Conservation (phyloP, 2,329 filamentous ascomycete genomes). For the Chrysosporium queenslandicum region DNA sequence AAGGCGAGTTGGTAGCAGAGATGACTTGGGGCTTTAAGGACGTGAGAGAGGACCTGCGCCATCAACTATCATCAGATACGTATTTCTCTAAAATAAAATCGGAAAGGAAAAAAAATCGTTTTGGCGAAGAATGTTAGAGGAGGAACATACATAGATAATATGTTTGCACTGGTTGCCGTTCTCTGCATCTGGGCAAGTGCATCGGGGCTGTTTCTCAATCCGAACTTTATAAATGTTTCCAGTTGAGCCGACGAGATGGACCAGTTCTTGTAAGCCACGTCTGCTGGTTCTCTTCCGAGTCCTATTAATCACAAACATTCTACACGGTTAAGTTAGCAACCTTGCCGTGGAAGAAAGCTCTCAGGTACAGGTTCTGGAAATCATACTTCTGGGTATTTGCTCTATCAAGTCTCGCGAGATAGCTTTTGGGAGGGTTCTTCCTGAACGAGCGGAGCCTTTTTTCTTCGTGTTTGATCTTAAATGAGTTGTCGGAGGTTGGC, state of each 20-base stretch:
- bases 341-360: neutral
- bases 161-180: constrained; percentile 56
- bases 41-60: constrained; percentile 44
- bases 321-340: constrained; percentile 18
- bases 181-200: constrained; percentile 45
- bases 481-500: neutral
- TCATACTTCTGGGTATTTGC: constrained; percentile 40
- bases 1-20: constrained; percentile 53
- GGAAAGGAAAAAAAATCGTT: no score
- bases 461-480: constrained; percentile 17
- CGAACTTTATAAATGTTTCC: constrained; percentile 53
- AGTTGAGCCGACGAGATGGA: constrained; percentile 51
- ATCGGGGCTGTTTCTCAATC: constrained; percentile 44
- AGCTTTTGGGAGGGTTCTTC: constrained; percentile 37
- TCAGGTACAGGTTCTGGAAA: no score
- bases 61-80: constrained; percentile 14
- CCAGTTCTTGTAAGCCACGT: constrained; percentile 42
- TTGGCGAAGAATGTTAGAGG: neutral
- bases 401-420: constrained; percentile 39
- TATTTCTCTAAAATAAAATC: neutral
- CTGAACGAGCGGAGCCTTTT: constrained; percentile 37
- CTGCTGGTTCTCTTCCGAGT: constrained; percentile 36
- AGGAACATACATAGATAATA: constrained; percentile 44
- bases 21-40: constrained; percentile 47
- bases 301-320: constrained; percentile 50